A percentile compares a stretch with the other conserved stretches of the same genome.
Evolutionary conservation across 148 eudicot species (phyloP).

Genomic region (Fallopia convolvulus): DNA sequence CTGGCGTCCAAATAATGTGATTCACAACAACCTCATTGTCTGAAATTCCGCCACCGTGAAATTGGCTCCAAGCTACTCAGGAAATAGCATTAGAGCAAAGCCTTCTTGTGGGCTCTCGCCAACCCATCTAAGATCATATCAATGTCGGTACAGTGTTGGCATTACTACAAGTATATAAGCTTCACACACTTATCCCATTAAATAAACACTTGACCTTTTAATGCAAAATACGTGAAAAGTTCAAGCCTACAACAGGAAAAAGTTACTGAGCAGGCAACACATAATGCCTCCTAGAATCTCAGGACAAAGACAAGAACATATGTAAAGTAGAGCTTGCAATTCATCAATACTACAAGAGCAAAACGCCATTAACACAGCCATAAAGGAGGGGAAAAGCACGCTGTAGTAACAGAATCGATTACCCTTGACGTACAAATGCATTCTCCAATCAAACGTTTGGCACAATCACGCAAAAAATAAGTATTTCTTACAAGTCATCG

Average conservation of each 20-base stretch:
- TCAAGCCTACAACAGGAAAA: not conserved
- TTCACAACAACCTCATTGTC: too few relatives aligned
- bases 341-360: not conserved
- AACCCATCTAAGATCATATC: too few relatives aligned
- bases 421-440: not conserved
- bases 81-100: too few relatives aligned
- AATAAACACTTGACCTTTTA: too few relatives aligned
- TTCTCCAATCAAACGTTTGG: not conserved
- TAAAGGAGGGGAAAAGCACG: not conserved
- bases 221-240: not conserved
- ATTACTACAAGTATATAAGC: too few relatives aligned
- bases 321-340: not conserved
- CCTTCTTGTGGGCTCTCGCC: too few relatives aligned
- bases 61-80: too few relatives aligned
- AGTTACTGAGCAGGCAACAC: not conserved
- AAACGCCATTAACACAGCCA: not conserved
- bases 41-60: too few relatives aligned
- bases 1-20: too few relatives aligned
- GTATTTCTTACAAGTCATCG: not conserved
- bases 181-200: too few relatives aligned
- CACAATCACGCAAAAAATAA: not conserved
- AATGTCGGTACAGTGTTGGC: too few relatives aligned
- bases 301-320: not conserved
- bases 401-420: not conserved
- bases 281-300: not conserved